Evolutionary conservation across 345 rosid species (phyloP).

Genomic region (Clausena lansium): DNA sequence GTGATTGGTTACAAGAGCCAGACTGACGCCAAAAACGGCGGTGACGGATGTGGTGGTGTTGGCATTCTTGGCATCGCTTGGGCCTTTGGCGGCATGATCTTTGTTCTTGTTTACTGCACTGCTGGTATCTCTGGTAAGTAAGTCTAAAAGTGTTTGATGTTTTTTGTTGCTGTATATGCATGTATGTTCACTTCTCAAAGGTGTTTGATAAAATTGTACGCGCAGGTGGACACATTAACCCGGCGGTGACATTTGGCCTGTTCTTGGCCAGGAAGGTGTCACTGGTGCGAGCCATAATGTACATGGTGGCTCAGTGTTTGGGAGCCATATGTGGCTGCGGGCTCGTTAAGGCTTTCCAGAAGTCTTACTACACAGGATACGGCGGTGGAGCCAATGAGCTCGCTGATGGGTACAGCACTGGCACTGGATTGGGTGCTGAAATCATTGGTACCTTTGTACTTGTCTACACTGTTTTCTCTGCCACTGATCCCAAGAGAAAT

Average conservation of each 20-base stretch:
- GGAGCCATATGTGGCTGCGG: slow-evolving; percentile 40
- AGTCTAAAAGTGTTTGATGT: background rate
- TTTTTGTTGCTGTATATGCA: no score
- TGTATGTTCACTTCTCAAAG: background rate
- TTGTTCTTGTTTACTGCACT: slow-evolving; percentile 66
- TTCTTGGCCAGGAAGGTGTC: no score
- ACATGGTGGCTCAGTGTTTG: no score
- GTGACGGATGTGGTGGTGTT: slow-evolving; percentile 47
- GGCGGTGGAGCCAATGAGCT: slow-evolving; percentile 68
- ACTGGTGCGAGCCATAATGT: no score
- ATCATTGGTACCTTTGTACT: no score
- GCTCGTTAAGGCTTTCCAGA: slow-evolving; percentile 57
- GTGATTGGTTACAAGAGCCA: slow-evolving; percentile 63
- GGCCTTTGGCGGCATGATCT: slow-evolving; percentile 81
- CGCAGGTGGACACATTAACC: slow-evolving; percentile 58
- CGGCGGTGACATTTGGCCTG: no score
- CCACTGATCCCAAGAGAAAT: slow-evolving; percentile 65
- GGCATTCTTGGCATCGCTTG: slow-evolving; percentile 68
- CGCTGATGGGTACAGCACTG: slow-evolving; percentile 48
- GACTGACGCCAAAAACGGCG: slow-evolving; percentile 20
- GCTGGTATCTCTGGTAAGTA: slow-evolving; percentile 65
- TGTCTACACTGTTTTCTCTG: slow-evolving; percentile 23
- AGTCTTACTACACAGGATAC: slow-evolving; percentile 42
- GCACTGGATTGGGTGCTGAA: slow-evolving; percentile 34
- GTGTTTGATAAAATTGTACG: background rate